Conservation (phyloP, 164 flowering plant genomes). For the Nelumbo lutea region DNA sequence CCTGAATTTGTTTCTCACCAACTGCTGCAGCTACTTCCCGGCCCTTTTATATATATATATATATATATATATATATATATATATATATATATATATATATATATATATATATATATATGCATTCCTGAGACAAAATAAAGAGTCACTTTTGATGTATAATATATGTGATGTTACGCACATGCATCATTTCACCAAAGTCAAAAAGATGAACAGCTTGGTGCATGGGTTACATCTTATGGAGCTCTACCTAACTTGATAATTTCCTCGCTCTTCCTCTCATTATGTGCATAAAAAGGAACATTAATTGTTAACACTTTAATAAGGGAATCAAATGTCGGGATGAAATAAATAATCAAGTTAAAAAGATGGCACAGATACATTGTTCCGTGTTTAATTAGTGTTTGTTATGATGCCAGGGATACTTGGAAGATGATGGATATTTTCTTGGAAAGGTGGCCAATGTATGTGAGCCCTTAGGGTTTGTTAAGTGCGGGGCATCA, state of each 20-base stretch:
- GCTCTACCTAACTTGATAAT: conserved; percentile 4
- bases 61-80: conserved; percentile 20
- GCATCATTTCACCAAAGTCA: conserved; percentile 7
- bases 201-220: background rate
- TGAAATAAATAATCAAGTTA: too few species aligned
- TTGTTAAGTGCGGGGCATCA: too few species aligned
- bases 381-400: too few species aligned
- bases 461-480: too few species aligned
- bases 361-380: too few species aligned
- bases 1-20: background rate
- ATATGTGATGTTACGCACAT: background rate
- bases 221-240: background rate
- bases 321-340: background rate
- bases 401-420: too few species aligned
- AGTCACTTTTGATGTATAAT: background rate
- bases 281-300: background rate
- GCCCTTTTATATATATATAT: conserved; percentile 9
- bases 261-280: background rate
- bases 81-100: conserved; percentile 21
- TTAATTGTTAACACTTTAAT: background rate
- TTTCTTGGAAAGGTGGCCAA: too few species aligned
- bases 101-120: conserved; percentile 16
- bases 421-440: too few species aligned
- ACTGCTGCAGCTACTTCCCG: conserved; percentile 1
- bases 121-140: background rate